Evolutionary conservation across 768 basidiomycete species (phyloP).

Genomic region (Lentinula detonsa): DNA sequence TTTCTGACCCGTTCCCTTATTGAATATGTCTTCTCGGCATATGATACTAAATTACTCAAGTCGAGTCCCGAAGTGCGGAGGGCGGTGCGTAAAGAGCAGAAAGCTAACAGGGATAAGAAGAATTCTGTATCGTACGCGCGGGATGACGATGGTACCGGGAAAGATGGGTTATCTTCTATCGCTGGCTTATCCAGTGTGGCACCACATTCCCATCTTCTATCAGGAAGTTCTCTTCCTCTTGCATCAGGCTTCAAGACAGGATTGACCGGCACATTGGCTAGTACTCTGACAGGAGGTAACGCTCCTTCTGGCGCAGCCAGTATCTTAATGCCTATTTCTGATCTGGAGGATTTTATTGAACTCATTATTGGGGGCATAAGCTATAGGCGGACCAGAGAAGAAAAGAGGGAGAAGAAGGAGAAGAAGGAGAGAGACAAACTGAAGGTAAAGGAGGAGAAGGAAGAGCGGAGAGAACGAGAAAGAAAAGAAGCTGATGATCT

Average conservation of each 20-base stretch:
- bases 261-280: background rate
- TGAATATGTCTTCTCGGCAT: constrained; percentile 38
- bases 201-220: background rate
- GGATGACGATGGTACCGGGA: background rate
- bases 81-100: constrained; percentile 2
- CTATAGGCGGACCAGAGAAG: constrained; percentile 10
- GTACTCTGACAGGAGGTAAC: constrained; percentile 16
- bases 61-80: constrained; percentile 1
- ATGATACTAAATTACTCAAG: constrained; percentile 32
- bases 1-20: constrained; percentile 41
- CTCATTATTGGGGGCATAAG: constrained; percentile 27
- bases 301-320: constrained; percentile 27
- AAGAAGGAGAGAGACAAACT: constrained; percentile 13
- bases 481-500: background rate
- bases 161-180: background rate
- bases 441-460: constrained; percentile 14
- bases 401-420: constrained; percentile 12
- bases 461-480: constrained; percentile 14
- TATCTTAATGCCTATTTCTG: constrained; percentile 41
- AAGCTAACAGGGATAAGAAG: background rate
- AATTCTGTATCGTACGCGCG: background rate
- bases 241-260: background rate
- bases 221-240: constrained; percentile 3
- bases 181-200: background rate
- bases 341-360: constrained; percentile 47